These are phyloP conservation scores for Prunus persica DNA, from an alignment of 306 rosid species.

Conservation along the genomic window DNA sequence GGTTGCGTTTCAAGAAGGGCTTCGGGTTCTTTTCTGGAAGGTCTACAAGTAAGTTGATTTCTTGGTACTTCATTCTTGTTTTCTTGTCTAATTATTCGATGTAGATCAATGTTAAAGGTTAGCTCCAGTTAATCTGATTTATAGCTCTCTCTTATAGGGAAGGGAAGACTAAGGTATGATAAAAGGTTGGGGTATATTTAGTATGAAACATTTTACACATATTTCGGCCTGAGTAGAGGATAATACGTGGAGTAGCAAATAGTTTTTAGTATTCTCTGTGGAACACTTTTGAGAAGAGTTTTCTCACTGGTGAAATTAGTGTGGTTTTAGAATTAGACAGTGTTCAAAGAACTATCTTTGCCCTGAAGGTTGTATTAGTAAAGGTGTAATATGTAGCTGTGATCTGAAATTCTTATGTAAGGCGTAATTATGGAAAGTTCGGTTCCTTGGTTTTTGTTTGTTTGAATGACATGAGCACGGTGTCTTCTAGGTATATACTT, in stretches of 20 bases:
- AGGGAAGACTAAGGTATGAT: neutral
- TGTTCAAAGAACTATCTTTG: neutral
- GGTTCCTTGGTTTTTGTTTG: neutral
- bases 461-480: neutral
- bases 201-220: neutral
- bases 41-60: constrained; percentile 53
- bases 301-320: neutral
- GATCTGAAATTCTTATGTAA: neutral
- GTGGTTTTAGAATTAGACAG: neutral
- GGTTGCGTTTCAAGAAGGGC: constrained; percentile 84
- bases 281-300: neutral
- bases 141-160: neutral
- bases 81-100: neutral
- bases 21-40: constrained; percentile 78
- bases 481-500: neutral
- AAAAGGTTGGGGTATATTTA: neutral
- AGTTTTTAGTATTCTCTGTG: neutral
- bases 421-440: neutral
- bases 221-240: neutral
- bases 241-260: neutral
- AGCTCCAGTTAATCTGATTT: neutral
- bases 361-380: neutral
- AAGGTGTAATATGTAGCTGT: neutral
- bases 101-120: neutral
- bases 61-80: neutral